Evolutionary conservation across 2,329 filamentous ascomycete genomes (phyloP).

Genomic region (Aureobasidium sp.): DNA sequence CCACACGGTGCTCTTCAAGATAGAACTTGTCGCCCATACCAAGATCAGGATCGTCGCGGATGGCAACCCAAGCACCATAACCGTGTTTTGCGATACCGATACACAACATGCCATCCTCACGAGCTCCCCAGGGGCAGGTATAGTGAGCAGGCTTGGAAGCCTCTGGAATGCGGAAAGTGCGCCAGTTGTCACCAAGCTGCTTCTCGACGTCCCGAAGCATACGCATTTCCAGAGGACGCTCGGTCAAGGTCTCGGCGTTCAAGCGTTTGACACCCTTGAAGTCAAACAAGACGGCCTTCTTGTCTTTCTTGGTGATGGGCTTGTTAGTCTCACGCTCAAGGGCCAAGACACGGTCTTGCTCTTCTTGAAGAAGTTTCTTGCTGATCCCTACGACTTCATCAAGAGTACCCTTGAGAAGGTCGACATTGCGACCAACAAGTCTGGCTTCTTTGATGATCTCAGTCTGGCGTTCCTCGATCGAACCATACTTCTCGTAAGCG

Average conservation of each 20-base stretch:
- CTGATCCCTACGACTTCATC: conserved; percentile 71
- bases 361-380: conserved; percentile 64
- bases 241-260: conserved; percentile 91
- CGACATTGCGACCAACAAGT: conserved; percentile 71
- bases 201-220: conserved; percentile 71
- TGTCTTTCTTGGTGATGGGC: conserved; percentile 88
- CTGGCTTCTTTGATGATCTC: conserved; percentile 85
- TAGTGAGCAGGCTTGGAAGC: conserved; percentile 90
- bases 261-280: conserved; percentile 89
- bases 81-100: conserved; percentile 89
- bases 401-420: conserved; percentile 70
- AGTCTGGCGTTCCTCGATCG: conserved; percentile 77
- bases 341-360: conserved; percentile 55
- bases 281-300: conserved; percentile 93
- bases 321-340: conserved; percentile 68
- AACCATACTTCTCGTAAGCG: conserved; percentile 85
- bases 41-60: conserved; percentile 84
- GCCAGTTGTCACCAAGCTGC: conserved; percentile 54
- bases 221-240: conserved; percentile 81
- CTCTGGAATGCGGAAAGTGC: conserved; percentile 78
- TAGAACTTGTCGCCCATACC: conserved; percentile 87
- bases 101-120: conserved; percentile 94
- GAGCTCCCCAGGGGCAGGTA: conserved; percentile 82
- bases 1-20: conserved; percentile 94
- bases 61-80: conserved; percentile 91